A percentile compares a stretch with the other conserved stretches of the same genome.
Conservation (phyloP, 2,329 filamentous ascomycete species). For the Epichloe uncinata region DNA sequence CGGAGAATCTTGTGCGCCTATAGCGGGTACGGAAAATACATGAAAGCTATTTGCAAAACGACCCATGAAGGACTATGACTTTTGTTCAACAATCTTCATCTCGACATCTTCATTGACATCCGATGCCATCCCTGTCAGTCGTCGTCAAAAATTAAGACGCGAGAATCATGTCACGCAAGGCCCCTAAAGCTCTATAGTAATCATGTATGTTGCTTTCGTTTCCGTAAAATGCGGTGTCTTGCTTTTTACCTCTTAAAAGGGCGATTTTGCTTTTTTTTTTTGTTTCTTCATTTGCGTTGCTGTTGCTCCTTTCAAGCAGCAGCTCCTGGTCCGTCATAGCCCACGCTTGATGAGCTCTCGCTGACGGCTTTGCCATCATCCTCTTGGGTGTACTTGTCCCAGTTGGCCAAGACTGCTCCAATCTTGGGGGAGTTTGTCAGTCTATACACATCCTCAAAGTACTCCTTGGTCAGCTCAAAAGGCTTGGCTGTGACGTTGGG, state of each 20-base stretch:
- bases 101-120: constrained; percentile 1
- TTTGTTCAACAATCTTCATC: constrained; percentile 1
- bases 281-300: background rate
- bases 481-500: constrained; percentile 95
- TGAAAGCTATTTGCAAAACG: background rate
- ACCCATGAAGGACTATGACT: background rate
- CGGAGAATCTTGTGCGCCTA: background rate
- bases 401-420: constrained; percentile 72
- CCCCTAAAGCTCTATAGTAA: constrained; percentile 3
- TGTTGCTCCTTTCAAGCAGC: constrained; percentile 24
- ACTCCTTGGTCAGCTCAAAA: constrained; percentile 93
- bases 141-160: constrained; percentile 1
- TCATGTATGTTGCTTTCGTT: background rate
- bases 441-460: constrained; percentile 97
- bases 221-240: background rate
- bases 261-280: background rate
- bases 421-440: constrained; percentile 79
- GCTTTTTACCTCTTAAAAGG: background rate
- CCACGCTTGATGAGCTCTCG: constrained; percentile 26
- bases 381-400: constrained; percentile 55
- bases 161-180: background rate
- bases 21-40: background rate
- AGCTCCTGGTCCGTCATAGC: constrained; percentile 27
- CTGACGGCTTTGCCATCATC: constrained; percentile 27
- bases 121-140: constrained; percentile 9